Conservation (phyloP, 2,329 filamentous ascomycete species). For the Mycosphaerelloides madeirae region DNA sequence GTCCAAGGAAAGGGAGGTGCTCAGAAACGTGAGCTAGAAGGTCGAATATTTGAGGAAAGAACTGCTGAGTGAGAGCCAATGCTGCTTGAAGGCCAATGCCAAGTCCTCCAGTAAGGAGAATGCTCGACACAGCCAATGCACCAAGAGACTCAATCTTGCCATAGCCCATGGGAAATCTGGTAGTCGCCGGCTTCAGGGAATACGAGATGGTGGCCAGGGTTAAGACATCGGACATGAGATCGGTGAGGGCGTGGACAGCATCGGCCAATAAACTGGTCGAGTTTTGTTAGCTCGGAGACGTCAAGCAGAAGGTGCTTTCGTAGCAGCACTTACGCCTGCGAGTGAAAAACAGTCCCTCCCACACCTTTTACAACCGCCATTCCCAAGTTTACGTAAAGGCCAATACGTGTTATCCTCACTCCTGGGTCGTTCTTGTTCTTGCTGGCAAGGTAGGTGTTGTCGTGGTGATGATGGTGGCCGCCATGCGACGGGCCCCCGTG, state of each 20-base stretch:
- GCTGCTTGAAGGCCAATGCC: conserved; percentile 74
- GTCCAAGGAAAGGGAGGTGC: conserved; percentile 40
- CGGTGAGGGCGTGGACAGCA: conserved; percentile 90
- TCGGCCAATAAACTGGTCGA: conserved; percentile 55
- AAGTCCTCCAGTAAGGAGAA: conserved; percentile 81
- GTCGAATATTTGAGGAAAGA: conserved; percentile 45
- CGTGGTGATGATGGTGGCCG: conserved; percentile 69
- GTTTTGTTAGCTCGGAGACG: not conserved
- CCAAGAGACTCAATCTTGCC: conserved; percentile 97
- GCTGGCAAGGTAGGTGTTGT: conserved; percentile 77
- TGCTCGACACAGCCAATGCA: conserved; percentile 84
- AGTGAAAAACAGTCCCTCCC: conserved; percentile 91
- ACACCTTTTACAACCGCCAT: conserved; percentile 93
- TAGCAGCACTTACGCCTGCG: conserved; percentile 52
- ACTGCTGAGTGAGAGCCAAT: conserved; percentile 53
- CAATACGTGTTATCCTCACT: conserved; percentile 87
- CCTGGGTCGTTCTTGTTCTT: conserved; percentile 85
- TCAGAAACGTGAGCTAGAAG: conserved; percentile 32
- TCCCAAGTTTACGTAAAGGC: conserved; percentile 79
- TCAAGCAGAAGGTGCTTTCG: not conserved
- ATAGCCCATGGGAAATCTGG: conserved; percentile 82
- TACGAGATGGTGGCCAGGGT: conserved; percentile 92
- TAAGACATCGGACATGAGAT: conserved; percentile 90
- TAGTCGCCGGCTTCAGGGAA: conserved; percentile 79
- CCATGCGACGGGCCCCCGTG: conserved; percentile 37